These are phyloP conservation scores for Spinellus fusiger DNA, from an alignment of 192 early-diverging fungal species.

Conservation along the genomic window DNA sequence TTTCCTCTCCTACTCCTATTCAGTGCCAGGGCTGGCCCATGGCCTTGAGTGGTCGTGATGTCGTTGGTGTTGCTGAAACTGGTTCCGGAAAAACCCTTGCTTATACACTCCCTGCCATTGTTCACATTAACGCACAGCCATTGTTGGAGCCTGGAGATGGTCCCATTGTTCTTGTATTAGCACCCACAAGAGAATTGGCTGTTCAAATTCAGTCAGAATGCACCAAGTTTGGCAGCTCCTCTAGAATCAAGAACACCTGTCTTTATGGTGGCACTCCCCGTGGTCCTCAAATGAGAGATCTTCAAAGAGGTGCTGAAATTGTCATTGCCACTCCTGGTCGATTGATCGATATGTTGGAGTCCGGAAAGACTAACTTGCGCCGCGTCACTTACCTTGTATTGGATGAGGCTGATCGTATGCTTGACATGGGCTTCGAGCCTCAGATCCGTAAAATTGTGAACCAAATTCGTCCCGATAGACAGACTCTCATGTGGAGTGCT, in stretches of 20 bases:
- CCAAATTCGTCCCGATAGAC: constrained; percentile 94
- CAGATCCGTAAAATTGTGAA: constrained; percentile 98
- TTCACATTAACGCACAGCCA: constrained; percentile 98
- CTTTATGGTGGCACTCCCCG: constrained; percentile 93
- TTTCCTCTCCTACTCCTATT: constrained; percentile 85
- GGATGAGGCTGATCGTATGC: constrained; percentile 98
- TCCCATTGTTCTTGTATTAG: constrained; percentile 92
- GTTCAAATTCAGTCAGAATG: constrained; percentile 96
- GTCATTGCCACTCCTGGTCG: constrained; percentile 98
- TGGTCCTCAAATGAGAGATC: constrained; percentile 85
- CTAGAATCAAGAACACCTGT: constrained; percentile 89
- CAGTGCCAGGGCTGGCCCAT: constrained; percentile 99
- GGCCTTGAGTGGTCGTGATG: constrained; percentile 91
- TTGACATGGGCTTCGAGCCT: constrained; percentile 99
- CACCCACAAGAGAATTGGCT: constrained; percentile 95
- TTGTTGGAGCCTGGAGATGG: constrained; percentile 89
- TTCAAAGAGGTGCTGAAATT: constrained; percentile 80
- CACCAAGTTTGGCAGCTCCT: constrained; percentile 85
- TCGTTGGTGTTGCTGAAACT: constrained; percentile 86
- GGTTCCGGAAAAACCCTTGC: constrained; percentile 95
- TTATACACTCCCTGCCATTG: constrained; percentile 90
- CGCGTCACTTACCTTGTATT: constrained; percentile 96
- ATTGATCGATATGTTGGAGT: constrained; percentile 94
- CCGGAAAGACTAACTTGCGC: constrained; percentile 81
- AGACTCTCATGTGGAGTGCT: constrained; percentile 99